Conservation (phyloP, 164 flowering plant genomes). For the Echeveria elegans region DNA sequence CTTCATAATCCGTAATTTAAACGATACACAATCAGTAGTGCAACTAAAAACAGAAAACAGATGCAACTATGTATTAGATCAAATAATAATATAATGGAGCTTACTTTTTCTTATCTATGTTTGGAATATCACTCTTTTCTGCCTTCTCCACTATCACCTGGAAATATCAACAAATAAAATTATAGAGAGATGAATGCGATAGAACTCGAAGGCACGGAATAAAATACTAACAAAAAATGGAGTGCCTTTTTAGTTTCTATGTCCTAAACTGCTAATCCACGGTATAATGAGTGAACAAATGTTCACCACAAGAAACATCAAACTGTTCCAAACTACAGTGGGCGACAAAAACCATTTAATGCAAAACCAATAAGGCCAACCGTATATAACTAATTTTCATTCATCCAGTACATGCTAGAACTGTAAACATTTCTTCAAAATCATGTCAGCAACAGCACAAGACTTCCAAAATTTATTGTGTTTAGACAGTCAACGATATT, state of each 20-base stretch:
- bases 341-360: too few species aligned
- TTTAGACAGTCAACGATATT: neutral
- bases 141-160: constrained; percentile 84
- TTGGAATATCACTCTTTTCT: constrained; percentile 69
- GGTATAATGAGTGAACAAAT: neutral
- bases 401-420: too few species aligned
- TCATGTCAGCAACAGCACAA: neutral
- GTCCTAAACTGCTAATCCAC: neutral
- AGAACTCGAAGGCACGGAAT: neutral
- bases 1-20: neutral
- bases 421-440: neutral
- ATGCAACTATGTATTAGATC: neutral
- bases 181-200: neutral
- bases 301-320: neutral
- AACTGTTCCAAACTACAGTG: too few species aligned
- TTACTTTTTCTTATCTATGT: constrained; percentile 86
- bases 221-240: too few species aligned
- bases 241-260: too few species aligned
- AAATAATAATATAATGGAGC: constrained; percentile 9
- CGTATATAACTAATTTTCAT: too few species aligned
- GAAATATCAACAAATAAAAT: neutral
- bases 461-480: neutral
- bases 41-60: neutral
- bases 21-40: neutral
- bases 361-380: too few species aligned